Conservation (phyloP, 495 filamentous ascomycete species). For the Cenococcum geophilum region DNA sequence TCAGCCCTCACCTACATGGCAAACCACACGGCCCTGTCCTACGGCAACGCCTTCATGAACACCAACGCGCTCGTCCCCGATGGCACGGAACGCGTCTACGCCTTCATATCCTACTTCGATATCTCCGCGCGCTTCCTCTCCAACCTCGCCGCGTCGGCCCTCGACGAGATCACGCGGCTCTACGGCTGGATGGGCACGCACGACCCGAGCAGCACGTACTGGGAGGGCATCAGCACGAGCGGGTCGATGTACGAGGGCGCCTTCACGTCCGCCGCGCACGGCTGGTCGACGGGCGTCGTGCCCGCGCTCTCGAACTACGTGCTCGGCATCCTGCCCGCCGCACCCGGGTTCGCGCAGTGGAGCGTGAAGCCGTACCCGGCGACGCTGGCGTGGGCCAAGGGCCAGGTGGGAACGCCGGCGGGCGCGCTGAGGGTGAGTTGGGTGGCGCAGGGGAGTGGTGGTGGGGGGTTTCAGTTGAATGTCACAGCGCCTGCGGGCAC, state of each 20-base stretch:
- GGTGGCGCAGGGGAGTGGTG: not conserved
- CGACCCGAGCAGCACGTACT: conserved; percentile 41
- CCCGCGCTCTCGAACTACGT: conserved; percentile 10
- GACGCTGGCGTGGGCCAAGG: conserved; percentile 1
- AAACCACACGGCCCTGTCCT: conserved; percentile 32
- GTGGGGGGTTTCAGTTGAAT: not conserved
- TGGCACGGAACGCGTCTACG: conserved; percentile 44
- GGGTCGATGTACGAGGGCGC: conserved; percentile 6
- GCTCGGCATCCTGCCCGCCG: conserved; percentile 3
- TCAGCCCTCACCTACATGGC: conserved; percentile 38
- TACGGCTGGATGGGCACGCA: conserved; percentile 45
- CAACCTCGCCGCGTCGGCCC: conserved; percentile 34
- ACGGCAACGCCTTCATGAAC: conserved; percentile 47
- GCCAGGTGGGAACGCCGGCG: not conserved
- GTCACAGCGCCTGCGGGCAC: not conserved
- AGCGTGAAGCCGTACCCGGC: not conserved
- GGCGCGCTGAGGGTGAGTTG: not conserved
- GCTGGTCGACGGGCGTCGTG: conserved; percentile 9
- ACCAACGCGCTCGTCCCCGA: conserved; percentile 35
- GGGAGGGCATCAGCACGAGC: conserved; percentile 10
- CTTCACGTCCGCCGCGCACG: conserved; percentile 8
- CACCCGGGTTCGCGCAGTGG: not conserved
- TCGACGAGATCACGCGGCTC: conserved; percentile 41
- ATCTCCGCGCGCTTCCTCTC: conserved; percentile 41
- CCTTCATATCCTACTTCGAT: conserved; percentile 49